Evolutionary conservation across 306 rosid genomes (phyloP).

Genomic region (Sphenostylis stenocarpa): DNA sequence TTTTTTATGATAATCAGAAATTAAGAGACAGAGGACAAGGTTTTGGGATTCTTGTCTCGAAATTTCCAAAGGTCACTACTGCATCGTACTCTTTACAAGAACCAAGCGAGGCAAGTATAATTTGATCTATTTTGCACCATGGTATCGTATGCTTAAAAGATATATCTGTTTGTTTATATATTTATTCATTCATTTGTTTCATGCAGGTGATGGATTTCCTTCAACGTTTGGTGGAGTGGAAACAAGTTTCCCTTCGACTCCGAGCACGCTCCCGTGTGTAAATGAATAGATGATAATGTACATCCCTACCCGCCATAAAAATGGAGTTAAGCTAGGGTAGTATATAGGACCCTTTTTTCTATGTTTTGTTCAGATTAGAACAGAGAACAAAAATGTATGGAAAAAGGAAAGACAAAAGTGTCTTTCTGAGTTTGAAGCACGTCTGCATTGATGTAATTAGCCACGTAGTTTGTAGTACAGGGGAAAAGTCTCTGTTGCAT

Average conservation of each 20-base stretch:
- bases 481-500: slow-evolving; percentile 34
- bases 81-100: slow-evolving; percentile 91
- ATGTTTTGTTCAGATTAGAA: slow-evolving; percentile 33
- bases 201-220: slow-evolving; percentile 80
- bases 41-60: slow-evolving; percentile 87
- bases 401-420: slow-evolving; percentile 46
- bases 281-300: slow-evolving; percentile 28
- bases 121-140: neutral
- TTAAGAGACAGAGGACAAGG: slow-evolving; percentile 92
- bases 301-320: slow-evolving; percentile 40
- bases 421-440: slow-evolving; percentile 40
- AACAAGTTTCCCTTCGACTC: slow-evolving; percentile 39
- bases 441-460: slow-evolving; percentile 44
- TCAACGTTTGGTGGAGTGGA: slow-evolving; percentile 69
- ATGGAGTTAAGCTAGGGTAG: slow-evolving; percentile 41
- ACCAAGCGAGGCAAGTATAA: slow-evolving; percentile 80
- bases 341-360: slow-evolving; percentile 31
- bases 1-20: slow-evolving; percentile 43
- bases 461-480: slow-evolving; percentile 23
- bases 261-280: slow-evolving; percentile 49
- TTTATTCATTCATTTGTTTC: neutral
- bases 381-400: slow-evolving; percentile 37
- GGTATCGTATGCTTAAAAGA: neutral
- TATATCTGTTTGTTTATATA: neutral
- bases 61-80: slow-evolving; percentile 80